These are phyloP conservation scores for Petasospora rhodanensis DNA, from an alignment of 1,139 yeast genomes.

Conservation along the genomic window DNA sequence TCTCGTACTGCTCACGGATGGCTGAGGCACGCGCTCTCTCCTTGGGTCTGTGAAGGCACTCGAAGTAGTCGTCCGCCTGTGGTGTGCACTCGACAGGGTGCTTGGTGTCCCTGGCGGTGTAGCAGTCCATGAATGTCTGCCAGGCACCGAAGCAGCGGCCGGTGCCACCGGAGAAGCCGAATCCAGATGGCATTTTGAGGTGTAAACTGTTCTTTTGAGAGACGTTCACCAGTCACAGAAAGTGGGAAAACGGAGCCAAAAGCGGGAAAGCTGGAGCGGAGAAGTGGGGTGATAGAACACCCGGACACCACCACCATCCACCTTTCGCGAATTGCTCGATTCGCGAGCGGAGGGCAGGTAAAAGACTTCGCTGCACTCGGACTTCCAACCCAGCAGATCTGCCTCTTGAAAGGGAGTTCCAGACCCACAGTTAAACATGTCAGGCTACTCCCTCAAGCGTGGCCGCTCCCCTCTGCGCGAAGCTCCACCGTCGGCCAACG, in stretches of 20 bases:
- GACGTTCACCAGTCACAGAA: too few species aligned
- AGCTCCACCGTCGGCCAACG: conserved; percentile 3
- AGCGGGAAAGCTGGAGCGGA: too few species aligned
- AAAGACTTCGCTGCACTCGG: too few species aligned
- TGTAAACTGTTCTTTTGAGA: too few species aligned
- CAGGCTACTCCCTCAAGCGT: conserved; percentile 9
- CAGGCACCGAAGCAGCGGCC: conserved; percentile 43
- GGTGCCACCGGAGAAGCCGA: conserved; percentile 40
- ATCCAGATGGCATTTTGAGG: conserved; percentile 32
- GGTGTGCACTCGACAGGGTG: conserved; percentile 35
- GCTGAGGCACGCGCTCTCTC: conserved; percentile 29
- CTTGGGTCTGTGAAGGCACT: conserved; percentile 44
- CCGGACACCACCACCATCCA: too few species aligned
- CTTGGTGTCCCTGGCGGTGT: conserved; percentile 35
- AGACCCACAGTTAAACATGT: conserved; percentile 1
- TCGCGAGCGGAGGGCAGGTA: too few species aligned
- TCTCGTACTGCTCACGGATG: conserved; percentile 26
- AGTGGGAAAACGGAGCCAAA: too few species aligned
- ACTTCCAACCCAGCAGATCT: too few species aligned
- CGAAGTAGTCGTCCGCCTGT: conserved; percentile 42
- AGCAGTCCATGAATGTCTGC: conserved; percentile 43
- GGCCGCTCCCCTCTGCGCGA: conserved; percentile 12
- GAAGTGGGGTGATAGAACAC: too few species aligned
- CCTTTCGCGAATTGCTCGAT: too few species aligned
- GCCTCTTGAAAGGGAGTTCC: too few species aligned